Base-by-base conservation (phyloP, 495 filamentous ascomycete genomes). In the Lasiosphaeris hirsuta region DNA sequence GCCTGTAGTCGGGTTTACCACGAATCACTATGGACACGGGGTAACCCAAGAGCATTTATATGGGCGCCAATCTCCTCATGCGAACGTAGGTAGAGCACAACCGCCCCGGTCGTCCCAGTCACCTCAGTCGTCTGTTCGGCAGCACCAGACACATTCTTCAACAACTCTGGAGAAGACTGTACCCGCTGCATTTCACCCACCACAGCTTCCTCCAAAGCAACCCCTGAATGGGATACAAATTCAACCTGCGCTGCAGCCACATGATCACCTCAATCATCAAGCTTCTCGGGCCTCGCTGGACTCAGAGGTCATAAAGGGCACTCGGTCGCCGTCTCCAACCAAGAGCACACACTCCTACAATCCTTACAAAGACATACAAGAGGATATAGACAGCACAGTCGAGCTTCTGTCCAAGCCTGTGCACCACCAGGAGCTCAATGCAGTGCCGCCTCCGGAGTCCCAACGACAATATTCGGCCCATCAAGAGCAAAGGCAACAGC, bases 221-320 rank as follows among this genome's bases (percentile, higher is more conserved):
- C 61, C 54, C 1, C 14, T 44, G 36, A 57, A 51, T 18, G 46
- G 39, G 13, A 34, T 45, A n/a, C 47, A 45, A 6, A 38, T 68
- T 7, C 70, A 72, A 10, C 70, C 70, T 1, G 63, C 69, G 13
- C 70, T 77, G 8, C 66, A 69, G 42, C 76, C 71, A 14, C 62
- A 64, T 17, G 64, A 61, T 9, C 68, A 65, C 14, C 57, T 61
- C 34, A 60, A 48, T 0, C 41, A 51, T 15, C 33, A 30, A 5
- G 23, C 51, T 10, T 57, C 62, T 19, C 36, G 56, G 17, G 23
- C 58, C 36, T 52, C 64, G 1, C 45, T 30, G 5, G 5, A 30
- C 23, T 30, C 23, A 30, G 23, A 30, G 23, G 23, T 30, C 23
- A 30, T 30, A 30, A 30, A 50, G 10, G 63, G 13, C 37, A 33